Percentiles rank a stretch among this genome's conserved stretches.
These are phyloP conservation scores for Fusarium citri DNA, from an alignment of 2,329 filamentous ascomycete species.

Conservation along the genomic window DNA sequence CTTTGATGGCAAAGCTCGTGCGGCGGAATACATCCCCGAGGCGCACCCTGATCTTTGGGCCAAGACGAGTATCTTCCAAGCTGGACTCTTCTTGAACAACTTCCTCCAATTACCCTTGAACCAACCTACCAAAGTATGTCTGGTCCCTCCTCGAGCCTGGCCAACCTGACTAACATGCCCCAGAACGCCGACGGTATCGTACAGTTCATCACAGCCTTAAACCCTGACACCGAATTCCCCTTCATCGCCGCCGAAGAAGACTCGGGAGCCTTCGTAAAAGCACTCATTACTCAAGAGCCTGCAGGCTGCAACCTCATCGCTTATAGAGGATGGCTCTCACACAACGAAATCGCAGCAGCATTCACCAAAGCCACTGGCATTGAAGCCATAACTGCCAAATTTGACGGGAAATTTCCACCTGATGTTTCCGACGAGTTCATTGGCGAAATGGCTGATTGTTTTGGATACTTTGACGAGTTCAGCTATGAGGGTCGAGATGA, in stretches of 20 bases:
- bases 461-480: conserved; percentile 30
- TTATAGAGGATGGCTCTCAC: conserved; percentile 40
- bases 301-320: conserved; percentile 40
- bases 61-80: conserved; percentile 39
- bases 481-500: conserved; percentile 34
- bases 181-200: conserved; percentile 36
- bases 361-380: conserved; percentile 37
- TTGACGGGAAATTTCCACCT: not conserved
- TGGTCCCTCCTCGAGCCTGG: rapidly evolving
- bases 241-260: conserved; percentile 45
- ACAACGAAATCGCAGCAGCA: conserved; percentile 24
- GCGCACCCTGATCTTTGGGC: conserved; percentile 34
- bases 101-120: conserved; percentile 1
- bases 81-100: conserved; percentile 37
- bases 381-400: not conserved
- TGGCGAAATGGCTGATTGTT: conserved; percentile 20
- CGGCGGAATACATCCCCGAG: conserved; percentile 44
- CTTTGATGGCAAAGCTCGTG: conserved; percentile 56
- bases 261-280: conserved; percentile 38
- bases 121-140: conserved; percentile 19
- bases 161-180: not conserved
- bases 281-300: conserved; percentile 34
- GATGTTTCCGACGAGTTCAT: not conserved
- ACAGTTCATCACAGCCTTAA: conserved; percentile 30
- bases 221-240: conserved; percentile 35